These are phyloP conservation scores for Epichloe sibirici DNA, from an alignment of 2,329 filamentous ascomycete species.

Conservation along the genomic window DNA sequence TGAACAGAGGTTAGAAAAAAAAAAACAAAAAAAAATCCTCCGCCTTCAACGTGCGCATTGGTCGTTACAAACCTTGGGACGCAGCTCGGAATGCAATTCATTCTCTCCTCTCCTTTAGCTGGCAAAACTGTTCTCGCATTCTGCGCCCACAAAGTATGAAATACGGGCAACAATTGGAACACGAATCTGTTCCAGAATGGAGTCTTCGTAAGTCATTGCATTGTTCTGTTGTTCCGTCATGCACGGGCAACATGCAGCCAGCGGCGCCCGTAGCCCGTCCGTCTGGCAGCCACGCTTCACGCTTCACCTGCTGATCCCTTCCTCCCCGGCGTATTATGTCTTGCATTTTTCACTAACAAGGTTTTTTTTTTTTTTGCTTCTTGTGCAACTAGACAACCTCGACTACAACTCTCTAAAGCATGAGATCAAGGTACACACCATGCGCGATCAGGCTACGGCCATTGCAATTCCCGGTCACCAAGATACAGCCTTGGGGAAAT, in stretches of 20 bases:
- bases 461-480: conserved; percentile 63
- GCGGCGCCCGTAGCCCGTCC: not conserved
- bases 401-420: conserved; percentile 83
- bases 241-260: not conserved
- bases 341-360: not conserved
- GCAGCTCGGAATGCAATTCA: not conserved
- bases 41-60: not conserved
- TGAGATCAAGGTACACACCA: conserved; percentile 71
- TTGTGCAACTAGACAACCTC: conserved; percentile 54
- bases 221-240: not conserved
- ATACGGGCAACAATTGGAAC: conserved; percentile 46
- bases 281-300: not conserved
- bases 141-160: conserved; percentile 20
- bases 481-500: conserved; percentile 44
- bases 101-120: not conserved
- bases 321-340: not conserved
- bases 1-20: too few species aligned
- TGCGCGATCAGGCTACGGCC: conserved; percentile 53
- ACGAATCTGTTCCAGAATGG: conserved; percentile 73
- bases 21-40: too few species aligned
- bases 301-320: not conserved
- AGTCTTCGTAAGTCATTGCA: conserved; percentile 47
- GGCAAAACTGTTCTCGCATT: not conserved
- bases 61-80: not conserved
- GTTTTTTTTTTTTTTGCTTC: not conserved